Conservation (phyloP, 2,329 filamentous ascomycete species). For the Chalara sp. region DNA sequence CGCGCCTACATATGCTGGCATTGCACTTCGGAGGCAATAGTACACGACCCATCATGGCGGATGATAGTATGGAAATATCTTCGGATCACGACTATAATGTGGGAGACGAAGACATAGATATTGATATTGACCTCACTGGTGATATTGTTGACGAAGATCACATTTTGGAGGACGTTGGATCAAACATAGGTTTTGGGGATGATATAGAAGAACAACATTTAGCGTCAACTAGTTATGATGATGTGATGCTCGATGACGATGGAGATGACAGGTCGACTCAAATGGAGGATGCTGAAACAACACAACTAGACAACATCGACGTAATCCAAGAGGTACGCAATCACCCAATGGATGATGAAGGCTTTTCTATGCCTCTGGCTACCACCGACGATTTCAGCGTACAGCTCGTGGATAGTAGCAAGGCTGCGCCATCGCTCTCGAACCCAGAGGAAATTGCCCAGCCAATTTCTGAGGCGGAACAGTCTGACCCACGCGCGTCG, state of each 20-base stretch:
- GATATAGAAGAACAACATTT: conserved; percentile 26
- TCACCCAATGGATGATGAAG: conserved; percentile 17
- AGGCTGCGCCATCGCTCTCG: too few species aligned
- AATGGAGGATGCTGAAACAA: conserved; percentile 29
- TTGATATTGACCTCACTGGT: conserved; percentile 48
- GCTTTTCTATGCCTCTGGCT: conserved; percentile 9
- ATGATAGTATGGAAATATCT: conserved; percentile 48
- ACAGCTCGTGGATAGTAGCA: too few species aligned
- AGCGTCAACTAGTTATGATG: conserved; percentile 33
- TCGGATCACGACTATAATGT: conserved; percentile 33
- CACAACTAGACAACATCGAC: conserved; percentile 30
- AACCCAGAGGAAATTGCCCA: too few species aligned
- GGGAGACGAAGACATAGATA: conserved; percentile 46
- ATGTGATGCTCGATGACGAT: conserved; percentile 38
- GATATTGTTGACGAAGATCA: conserved; percentile 43
- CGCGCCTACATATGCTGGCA: conserved; percentile 1
- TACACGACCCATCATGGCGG: conserved; percentile 22
- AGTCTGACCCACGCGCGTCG: too few species aligned
- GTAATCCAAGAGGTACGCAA: conserved; percentile 18
- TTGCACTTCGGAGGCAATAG: conserved; percentile 1
- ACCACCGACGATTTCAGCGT: background rate
- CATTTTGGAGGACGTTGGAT: conserved; percentile 44
- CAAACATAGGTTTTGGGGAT: conserved; percentile 32
- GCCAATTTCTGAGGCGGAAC: too few species aligned
- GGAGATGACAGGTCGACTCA: conserved; percentile 30